Evolutionary conservation across 306 rosid species (phyloP), one percentile per base, ranked within the genome.

Genomic region (Cicer bijugum): DNA sequence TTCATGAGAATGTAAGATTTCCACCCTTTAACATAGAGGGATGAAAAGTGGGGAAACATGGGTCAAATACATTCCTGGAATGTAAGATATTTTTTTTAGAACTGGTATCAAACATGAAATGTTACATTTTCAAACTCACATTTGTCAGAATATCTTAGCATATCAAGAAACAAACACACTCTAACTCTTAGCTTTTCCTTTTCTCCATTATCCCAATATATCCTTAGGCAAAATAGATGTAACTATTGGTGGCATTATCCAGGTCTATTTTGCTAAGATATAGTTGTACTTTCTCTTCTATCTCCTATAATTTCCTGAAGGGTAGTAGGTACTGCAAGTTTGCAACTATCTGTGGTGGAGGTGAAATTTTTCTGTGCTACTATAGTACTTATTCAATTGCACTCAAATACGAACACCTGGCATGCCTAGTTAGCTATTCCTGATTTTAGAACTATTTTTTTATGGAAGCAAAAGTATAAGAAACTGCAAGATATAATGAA

Each of bases 201-300:
- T 55, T 40, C 20, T 48, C 19, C 11, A 0, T 12, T 42, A 19
- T 71, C 53, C 63, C 38, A 55, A 3, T 5, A 6, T 37, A 6
- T 39, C 9, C 7, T 39, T 38, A 4, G 20, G 20, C 2, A 8
- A 37, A 33, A 37, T 61, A 74, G 48, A 15, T 74, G 63, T 50
- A 75, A 62, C 57, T 42, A 58, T 23, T 6, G 16, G 50, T 35
- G 70, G 14, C 48, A 39, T 63, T 56, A 63, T 48, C 42, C 37
- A 1, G 70, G 10, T 47, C 12, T 16, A 16, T 50, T 75, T 40
- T 50, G 15, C 45, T 62, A 39, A 38, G 39, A 47, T 28, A 33
- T 48, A 50, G 60, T 16, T 43, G 17, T 45, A 12, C 48, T 58
- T 71, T 79, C 38, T 72, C 46, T 79, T 42, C 17, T 4, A 12